Evolutionary conservation across 768 basidiomycete genomes (phyloP).

Genomic region (Cystofilobasidium bisporidii): DNA sequence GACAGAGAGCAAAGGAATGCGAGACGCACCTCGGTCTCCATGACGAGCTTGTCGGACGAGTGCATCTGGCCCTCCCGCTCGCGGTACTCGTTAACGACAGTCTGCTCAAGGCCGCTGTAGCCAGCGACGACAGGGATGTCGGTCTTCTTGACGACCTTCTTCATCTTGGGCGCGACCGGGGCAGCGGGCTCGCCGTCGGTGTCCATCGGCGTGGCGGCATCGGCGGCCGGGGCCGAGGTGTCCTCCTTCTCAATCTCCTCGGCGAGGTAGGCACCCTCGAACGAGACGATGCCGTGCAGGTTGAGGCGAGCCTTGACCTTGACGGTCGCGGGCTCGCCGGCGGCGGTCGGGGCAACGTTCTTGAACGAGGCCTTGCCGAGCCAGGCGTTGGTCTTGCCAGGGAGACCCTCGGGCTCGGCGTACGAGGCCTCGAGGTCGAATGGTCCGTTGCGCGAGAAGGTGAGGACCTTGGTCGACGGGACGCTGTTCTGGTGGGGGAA

Average conservation of each 20-base stretch:
- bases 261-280: constrained; percentile 66
- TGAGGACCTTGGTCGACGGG: constrained; percentile 90
- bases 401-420: constrained; percentile 59
- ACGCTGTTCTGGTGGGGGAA: constrained; percentile 76
- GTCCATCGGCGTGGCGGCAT: constrained; percentile 59
- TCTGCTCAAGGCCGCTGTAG: constrained; percentile 56
- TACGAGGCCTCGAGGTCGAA: constrained; percentile 86
- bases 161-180: constrained; percentile 60
- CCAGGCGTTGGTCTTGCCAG: constrained; percentile 75
- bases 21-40: constrained; percentile 89
- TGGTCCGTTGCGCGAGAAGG: constrained; percentile 78
- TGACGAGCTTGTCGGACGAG: constrained; percentile 84
- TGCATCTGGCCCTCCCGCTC: constrained; percentile 85
- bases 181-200: constrained; percentile 44
- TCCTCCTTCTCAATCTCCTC: constrained; percentile 65
- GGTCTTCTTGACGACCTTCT: constrained; percentile 72
- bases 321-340: constrained; percentile 66
- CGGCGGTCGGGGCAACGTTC: constrained; percentile 56
- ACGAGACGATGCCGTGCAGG: constrained; percentile 72
- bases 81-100: constrained; percentile 54
- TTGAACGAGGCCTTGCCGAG: constrained; percentile 73
- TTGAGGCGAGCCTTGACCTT: constrained; percentile 87
- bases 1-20: neutral
- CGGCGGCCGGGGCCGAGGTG: constrained; percentile 13
- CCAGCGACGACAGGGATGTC: constrained; percentile 64